Conservation (phyloP, 2,329 filamentous ascomycete species). For the Arthrobotrys sphaeroides region DNA sequence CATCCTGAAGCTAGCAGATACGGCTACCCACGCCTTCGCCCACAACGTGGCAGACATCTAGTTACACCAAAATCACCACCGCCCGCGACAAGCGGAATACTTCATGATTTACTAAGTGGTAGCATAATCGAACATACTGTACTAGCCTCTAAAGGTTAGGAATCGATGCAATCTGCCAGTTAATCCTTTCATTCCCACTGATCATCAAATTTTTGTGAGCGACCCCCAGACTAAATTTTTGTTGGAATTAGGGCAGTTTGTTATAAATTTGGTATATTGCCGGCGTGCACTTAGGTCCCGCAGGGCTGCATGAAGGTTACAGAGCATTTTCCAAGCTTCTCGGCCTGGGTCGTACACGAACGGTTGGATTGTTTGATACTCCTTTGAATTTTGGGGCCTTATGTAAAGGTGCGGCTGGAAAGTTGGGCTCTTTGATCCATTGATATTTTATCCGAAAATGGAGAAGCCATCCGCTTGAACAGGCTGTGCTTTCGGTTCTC, state of each 20-base stretch:
- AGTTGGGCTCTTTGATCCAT: background rate
- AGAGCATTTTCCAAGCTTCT: background rate
- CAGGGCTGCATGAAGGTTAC: background rate
- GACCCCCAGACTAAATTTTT: too few relatives aligned
- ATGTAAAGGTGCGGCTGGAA: background rate
- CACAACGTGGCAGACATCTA: background rate
- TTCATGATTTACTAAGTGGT: too few relatives aligned
- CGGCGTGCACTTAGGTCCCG: background rate
- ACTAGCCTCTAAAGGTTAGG: too few relatives aligned
- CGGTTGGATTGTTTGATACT: background rate
- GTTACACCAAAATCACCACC: background rate
- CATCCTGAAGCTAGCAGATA: background rate
- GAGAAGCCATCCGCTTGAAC: conserved; percentile 3
- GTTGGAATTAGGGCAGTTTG: too few relatives aligned
- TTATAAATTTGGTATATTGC: background rate
- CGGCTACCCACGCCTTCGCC: background rate
- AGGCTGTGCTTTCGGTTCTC: background rate
- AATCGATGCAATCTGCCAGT: too few relatives aligned
- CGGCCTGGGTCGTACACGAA: background rate
- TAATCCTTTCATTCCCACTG: too few relatives aligned
- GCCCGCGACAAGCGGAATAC: background rate
- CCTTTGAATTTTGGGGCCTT: background rate
- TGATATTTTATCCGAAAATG: conserved; percentile 14
- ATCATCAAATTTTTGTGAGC: background rate
- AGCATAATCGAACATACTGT: too few relatives aligned